Evolutionary conservation across 805 yeast species (phyloP).

Genomic region (Yamadazyma olivae): DNA sequence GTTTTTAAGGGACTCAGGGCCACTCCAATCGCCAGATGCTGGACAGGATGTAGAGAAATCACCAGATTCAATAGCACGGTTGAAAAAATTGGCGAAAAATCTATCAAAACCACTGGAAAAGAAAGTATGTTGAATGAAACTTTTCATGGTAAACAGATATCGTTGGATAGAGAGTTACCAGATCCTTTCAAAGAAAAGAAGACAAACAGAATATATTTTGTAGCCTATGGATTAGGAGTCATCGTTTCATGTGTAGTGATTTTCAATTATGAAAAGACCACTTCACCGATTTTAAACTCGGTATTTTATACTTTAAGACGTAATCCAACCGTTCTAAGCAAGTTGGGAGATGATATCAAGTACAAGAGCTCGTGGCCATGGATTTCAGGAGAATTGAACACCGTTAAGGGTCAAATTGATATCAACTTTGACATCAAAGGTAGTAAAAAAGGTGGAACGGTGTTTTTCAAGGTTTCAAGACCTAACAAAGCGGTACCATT

Average conservation of each 20-base stretch:
- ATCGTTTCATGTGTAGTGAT: constrained; percentile 49
- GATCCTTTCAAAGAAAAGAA: constrained; percentile 62
- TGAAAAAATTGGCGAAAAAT: too few species aligned
- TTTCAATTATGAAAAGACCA: constrained; percentile 89
- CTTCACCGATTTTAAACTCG: constrained; percentile 84
- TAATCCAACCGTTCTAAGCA: constrained; percentile 57
- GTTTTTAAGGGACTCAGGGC: too few species aligned
- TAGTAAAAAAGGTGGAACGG: constrained; percentile 48
- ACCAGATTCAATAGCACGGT: too few species aligned
- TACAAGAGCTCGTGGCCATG: constrained; percentile 80
- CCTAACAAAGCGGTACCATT: constrained; percentile 51
- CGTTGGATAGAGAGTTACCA: constrained; percentile 79
- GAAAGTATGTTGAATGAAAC: neutral
- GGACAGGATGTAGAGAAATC: too few species aligned
- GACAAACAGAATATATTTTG: constrained; percentile 52
- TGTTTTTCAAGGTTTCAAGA: constrained; percentile 70
- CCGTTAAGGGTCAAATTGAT: constrained; percentile 78
- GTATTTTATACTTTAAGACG: constrained; percentile 84
- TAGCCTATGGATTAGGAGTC: constrained; percentile 38
- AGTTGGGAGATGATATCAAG: constrained; percentile 72
- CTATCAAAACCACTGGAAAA: too few species aligned
- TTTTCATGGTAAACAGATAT: constrained; percentile 10
- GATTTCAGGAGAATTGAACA: constrained; percentile 82
- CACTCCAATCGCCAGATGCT: too few species aligned
- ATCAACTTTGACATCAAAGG: constrained; percentile 73